Evolutionary conservation across 768 basidiomycete genomes (phyloP), one percentile per base, ranked within the genome.

Genomic region (Phlegmacium glaucopus): DNA sequence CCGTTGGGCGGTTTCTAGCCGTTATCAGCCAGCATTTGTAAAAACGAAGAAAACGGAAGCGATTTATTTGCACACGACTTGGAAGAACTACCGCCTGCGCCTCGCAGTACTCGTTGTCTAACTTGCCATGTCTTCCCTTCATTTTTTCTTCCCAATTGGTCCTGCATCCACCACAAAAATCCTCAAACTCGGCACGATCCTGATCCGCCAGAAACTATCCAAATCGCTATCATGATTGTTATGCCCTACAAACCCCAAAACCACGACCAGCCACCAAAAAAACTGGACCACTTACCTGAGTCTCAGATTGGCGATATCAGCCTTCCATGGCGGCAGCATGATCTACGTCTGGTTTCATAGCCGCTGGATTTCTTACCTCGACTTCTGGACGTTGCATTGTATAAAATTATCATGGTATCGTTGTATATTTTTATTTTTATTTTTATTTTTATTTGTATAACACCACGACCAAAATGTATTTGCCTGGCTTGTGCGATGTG

Each of bases 271-370:
- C 22, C 22, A 22, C 22, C 22, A 22, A 22, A 5, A 22, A 16
- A n/a, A 35, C 32, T 26, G 37, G 7, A 22, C 12, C 6, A 6
- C 13, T 44, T 56, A 9, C 58, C 64, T 8, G 74, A 71, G 49
- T 72, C 72, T 51, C 67, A 78, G 58, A 68, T 80, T 43, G 78
- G 78, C 9, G 62, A 76, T 28, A 45, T 65, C 9, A 65, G 57
- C 16, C 53, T 74, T 32, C 67, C 69, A 35, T 72, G 72, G 69
- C 48, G 40, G 25, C 34, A 39, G 28, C 22, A n/a, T n/a, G 57
- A 57, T 12, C n/a, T 48, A 5, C 29, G n/a, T 8, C 36, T 28
- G 16, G 6, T 3, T 34, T 29, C 36, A 39, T 42, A 22, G 12
- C 32, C 17, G 18, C 22, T 22, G 22, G 22, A 22, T 22, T 3